A percentile compares a stretch with the other conserved stretches of the same genome.
phyloP scores from a whole-genome alignment of 1,139 yeast genomes.

The Geotrichum klebahnii region DNA sequence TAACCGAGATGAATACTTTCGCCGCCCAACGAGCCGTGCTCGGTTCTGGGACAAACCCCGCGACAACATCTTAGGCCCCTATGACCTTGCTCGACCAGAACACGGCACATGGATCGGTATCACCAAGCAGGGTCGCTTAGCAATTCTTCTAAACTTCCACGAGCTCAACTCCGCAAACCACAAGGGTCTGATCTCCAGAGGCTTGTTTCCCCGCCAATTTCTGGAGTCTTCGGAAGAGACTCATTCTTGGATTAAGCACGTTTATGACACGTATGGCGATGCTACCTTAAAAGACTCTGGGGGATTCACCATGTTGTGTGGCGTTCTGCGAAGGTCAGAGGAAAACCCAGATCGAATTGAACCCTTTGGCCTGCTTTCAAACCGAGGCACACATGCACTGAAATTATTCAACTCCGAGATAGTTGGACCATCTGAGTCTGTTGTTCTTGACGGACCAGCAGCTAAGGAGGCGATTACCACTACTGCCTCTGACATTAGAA shows the following conservation, averaged over 20 bases:
- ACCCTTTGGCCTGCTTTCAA: slow-evolving; percentile 38
- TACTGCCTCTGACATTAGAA: slow-evolving; percentile 20
- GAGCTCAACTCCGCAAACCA: slow-evolving; percentile 41
- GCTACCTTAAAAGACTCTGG: slow-evolving; percentile 52
- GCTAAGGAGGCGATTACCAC: neutral
- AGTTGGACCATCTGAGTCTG: neutral
- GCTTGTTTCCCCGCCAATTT: slow-evolving; percentile 60
- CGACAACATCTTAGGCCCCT: slow-evolving; percentile 57
- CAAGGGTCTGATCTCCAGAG: slow-evolving; percentile 58
- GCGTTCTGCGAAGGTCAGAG: slow-evolving; percentile 45
- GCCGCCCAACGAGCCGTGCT: slow-evolving; percentile 66
- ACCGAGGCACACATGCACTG: slow-evolving; percentile 26
- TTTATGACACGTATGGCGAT: slow-evolving; percentile 23
- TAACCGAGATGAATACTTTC: slow-evolving; percentile 80
- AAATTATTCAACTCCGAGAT: slow-evolving; percentile 8
- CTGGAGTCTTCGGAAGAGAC: slow-evolving; percentile 43
- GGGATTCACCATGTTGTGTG: slow-evolving; percentile 77
- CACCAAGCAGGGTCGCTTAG: slow-evolving; percentile 56
- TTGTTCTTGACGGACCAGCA: neutral
- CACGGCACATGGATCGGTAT: slow-evolving; percentile 94
- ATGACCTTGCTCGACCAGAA: slow-evolving; percentile 66
- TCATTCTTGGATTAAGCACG: slow-evolving; percentile 45
- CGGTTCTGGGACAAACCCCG: slow-evolving; percentile 46
- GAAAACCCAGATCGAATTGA: slow-evolving; percentile 41
- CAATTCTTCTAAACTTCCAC: slow-evolving; percentile 68